Evolutionary conservation across 345 rosid species (phyloP).

Genomic region (Eucalyptus regnans): DNA sequence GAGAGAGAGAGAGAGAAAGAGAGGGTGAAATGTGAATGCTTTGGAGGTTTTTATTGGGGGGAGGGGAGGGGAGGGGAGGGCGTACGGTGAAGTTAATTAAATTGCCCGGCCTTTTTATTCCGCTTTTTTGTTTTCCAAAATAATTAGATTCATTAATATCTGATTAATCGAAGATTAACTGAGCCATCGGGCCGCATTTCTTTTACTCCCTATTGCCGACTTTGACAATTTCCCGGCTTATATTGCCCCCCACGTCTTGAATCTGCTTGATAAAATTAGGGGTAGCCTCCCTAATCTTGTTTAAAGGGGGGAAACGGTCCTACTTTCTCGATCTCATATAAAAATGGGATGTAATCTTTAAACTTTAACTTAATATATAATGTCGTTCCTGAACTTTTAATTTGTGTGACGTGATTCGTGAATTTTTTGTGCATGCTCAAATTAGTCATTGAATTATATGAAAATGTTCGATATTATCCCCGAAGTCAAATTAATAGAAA

Average conservation of each 20-base stretch:
- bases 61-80: too few species aligned
- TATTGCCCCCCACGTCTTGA: not conserved
- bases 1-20: not conserved
- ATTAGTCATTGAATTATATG: not conserved
- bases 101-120: not conserved
- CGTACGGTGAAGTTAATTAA: not conserved
- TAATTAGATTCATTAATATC: not conserved
- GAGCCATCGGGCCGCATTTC: not conserved
- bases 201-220: not conserved
- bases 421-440: too few species aligned
- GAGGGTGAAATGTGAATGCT: not conserved
- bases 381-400: accelerated
- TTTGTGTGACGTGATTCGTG: not conserved
- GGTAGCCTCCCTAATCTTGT: not conserved
- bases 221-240: not conserved
- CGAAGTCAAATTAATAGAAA: too few species aligned
- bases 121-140: not conserved
- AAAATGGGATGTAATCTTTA: accelerated
- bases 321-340: not conserved
- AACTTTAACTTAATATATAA: not conserved
- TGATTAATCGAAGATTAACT: not conserved
- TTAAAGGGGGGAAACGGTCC: not conserved
- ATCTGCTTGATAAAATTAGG: not conserved
- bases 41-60: not conserved
- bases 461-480: accelerated